Conservation (phyloP, 371 early-diverging fungal species). For the Mucor saturninus region DNA sequence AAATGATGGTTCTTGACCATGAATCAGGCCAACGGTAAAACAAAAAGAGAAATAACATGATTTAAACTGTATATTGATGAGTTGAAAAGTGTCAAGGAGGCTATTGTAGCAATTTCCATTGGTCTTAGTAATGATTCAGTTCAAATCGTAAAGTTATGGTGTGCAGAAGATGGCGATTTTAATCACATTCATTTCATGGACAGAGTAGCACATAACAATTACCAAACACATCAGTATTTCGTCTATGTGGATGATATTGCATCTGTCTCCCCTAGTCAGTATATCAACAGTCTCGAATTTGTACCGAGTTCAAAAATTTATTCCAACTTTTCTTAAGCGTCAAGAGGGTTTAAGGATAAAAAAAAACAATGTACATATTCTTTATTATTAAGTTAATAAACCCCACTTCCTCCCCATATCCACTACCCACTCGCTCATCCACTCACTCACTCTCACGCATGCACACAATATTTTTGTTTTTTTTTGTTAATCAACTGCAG, state of each 20-base stretch:
- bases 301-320: conserved; percentile 6
- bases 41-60: not conserved
- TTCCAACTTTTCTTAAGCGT: conserved; percentile 8
- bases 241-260: conserved; percentile 27
- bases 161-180: not conserved
- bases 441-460: no score
- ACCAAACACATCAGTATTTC: conserved; percentile 23
- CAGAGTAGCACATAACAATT: conserved; percentile 3
- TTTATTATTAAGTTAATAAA: no score
- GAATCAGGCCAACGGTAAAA: conserved; percentile 4
- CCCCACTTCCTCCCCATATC: no score
- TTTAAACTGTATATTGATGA: not conserved
- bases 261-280: not conserved
- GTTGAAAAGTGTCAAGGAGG: conserved; percentile 8
- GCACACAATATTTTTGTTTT: no score
- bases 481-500: no score
- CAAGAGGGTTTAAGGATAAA: no score
- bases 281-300: conserved; percentile 17
- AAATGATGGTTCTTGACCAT: not conserved
- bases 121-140: conserved; percentile 6
- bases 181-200: conserved; percentile 11
- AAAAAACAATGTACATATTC: no score
- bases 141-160: conserved; percentile 14
- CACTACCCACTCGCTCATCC: no score
- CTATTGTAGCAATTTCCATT: conserved; percentile 1